Evolutionary conservation across 148 eudicot genomes (phyloP).

Genomic region (Linanthus parryae): DNA sequence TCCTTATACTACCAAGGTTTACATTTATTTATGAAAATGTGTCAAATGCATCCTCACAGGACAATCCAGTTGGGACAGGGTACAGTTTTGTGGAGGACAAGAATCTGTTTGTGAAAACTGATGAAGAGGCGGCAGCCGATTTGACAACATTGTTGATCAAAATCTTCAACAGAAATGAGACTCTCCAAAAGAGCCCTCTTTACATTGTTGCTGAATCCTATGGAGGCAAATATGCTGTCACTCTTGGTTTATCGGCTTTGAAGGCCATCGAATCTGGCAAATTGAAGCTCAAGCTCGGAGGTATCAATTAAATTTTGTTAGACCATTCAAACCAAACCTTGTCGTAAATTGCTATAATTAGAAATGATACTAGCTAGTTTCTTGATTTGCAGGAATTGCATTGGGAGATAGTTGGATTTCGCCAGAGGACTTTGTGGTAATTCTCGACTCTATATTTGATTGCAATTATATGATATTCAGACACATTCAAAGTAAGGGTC

Average conservation of each 20-base stretch:
- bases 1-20: no score
- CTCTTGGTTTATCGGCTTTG: constrained; percentile 67
- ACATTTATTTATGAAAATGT: no score
- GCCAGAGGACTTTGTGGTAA: constrained; percentile 84
- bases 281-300: constrained; percentile 75
- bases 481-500: no score
- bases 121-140: constrained; percentile 76
- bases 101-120: constrained; percentile 57
- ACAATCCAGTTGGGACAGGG: constrained; percentile 97
- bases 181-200: constrained; percentile 55
- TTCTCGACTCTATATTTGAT: no score
- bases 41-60: no score
- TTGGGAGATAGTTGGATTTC: constrained; percentile 92
- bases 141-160: constrained; percentile 48
- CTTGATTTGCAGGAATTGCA: constrained; percentile 49
- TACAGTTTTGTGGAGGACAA: constrained; percentile 78
- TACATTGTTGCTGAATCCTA: constrained; percentile 88
- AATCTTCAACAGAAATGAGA: constrained; percentile 43
- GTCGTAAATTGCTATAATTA: no score
- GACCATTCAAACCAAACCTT: no score
- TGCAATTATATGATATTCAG: no score
- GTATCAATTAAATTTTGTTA: no score
- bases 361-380: neutral
- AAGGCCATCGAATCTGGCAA: constrained; percentile 57
- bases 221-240: constrained; percentile 90